Percentiles rank a stretch among this genome's conserved stretches.
These are phyloP conservation scores for Syzygium jambos DNA, from an alignment of 345 rosid genomes.

Conservation along the genomic window DNA sequence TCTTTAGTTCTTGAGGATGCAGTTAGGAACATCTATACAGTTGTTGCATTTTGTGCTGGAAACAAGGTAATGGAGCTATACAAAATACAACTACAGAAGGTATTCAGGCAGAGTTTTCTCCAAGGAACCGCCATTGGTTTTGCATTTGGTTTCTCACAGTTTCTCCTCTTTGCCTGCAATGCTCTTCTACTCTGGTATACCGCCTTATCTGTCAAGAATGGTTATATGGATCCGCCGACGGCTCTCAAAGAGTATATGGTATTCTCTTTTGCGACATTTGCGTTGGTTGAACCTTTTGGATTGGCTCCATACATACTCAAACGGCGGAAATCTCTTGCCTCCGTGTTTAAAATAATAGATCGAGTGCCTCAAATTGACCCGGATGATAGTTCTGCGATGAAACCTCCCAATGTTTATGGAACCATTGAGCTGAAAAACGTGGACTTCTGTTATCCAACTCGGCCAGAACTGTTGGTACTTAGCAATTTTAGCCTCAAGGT, in stretches of 20 bases:
- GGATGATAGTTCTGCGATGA: constrained; percentile 82
- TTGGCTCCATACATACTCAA: constrained; percentile 98
- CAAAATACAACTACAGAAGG: constrained; percentile 67
- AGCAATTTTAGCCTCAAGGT: constrained; percentile 98
- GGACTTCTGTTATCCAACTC: constrained; percentile 94
- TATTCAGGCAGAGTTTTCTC: constrained; percentile 77
- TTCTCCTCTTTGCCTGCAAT: constrained; percentile 98
- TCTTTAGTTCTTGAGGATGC: constrained; percentile 99
- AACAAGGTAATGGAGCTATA: constrained; percentile 99
- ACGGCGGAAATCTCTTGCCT: constrained; percentile 80
- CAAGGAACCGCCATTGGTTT: constrained; percentile 95
- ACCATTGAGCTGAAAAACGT: constrained; percentile 92
- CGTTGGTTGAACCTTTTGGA: constrained; percentile 98
- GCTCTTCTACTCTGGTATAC: constrained; percentile 98
- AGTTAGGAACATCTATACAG: constrained; percentile 96
- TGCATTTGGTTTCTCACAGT: constrained; percentile 97
- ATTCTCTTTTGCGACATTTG: constrained; percentile 97
- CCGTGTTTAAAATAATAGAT: constrained; percentile 96
- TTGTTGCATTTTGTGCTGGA: constrained; percentile 98
- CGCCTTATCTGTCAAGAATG: constrained; percentile 47
- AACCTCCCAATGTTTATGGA: constrained; percentile 93
- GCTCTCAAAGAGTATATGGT: constrained; percentile 96
- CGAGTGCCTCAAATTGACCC: constrained; percentile 95
- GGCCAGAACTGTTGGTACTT: constrained; percentile 77
- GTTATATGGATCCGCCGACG: constrained; percentile 42